These are phyloP conservation scores for Xenoacremonium recifei DNA, from an alignment of 2,329 filamentous ascomycete genomes.

Conservation along the genomic window DNA sequence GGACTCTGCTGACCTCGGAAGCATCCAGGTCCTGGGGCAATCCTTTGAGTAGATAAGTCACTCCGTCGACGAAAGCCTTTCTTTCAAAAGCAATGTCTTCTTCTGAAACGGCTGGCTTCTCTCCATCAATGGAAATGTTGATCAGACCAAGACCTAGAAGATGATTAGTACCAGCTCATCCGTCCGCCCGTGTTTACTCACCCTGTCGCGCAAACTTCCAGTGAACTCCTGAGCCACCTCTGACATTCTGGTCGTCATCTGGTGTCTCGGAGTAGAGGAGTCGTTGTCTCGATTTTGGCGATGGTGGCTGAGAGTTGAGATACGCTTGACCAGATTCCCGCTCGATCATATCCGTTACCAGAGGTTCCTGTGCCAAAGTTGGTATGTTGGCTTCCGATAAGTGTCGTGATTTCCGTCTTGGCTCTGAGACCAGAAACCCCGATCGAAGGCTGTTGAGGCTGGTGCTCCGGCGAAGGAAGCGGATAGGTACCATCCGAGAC, in stretches of 20 bases:
- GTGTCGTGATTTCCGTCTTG: slow-evolving; percentile 14
- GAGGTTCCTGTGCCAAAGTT: slow-evolving; percentile 8
- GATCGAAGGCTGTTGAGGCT: slow-evolving; percentile 28
- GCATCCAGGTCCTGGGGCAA: slow-evolving; percentile 56
- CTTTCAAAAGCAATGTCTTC: slow-evolving; percentile 41
- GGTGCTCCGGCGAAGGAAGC: slow-evolving; percentile 44
- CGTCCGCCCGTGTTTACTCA: too few species aligned
- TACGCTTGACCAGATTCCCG: slow-evolving; percentile 5
- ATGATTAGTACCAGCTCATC: neutral
- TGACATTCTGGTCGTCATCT: slow-evolving; percentile 17
- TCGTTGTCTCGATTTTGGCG: slow-evolving; percentile 19
- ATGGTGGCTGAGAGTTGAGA: slow-evolving; percentile 6
- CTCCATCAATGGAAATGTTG: slow-evolving; percentile 27
- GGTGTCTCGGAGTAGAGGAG: slow-evolving; percentile 23
- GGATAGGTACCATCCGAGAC: slow-evolving; percentile 48
- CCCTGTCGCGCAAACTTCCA: slow-evolving; percentile 35
- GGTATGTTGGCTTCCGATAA: slow-evolving; percentile 20
- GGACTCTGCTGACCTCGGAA: slow-evolving; percentile 46
- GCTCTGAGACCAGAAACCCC: slow-evolving; percentile 10
- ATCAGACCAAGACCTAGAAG: slow-evolving; percentile 27
- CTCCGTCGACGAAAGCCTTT: slow-evolving; percentile 62
- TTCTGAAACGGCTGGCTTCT: slow-evolving; percentile 20
- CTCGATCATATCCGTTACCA: slow-evolving; percentile 13
- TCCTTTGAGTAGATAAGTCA: slow-evolving; percentile 63
- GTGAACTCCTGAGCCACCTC: slow-evolving; percentile 30